Evolutionary conservation across 148 eudicot genomes (phyloP).

Genomic region (Selenicereus undatus): DNA sequence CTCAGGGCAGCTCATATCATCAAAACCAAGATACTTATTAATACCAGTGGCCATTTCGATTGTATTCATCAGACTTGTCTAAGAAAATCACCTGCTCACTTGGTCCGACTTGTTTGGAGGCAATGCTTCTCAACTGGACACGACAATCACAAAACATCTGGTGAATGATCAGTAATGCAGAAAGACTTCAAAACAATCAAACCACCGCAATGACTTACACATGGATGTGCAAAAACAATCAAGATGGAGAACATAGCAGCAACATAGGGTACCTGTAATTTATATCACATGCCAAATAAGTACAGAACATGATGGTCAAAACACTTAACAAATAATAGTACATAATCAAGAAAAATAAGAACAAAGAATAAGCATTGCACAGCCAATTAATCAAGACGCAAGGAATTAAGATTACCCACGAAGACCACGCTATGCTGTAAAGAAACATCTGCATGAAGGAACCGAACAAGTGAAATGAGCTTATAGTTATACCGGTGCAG

Average conservation of each 20-base stretch:
- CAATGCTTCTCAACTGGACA: constrained; percentile 56
- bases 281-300: background rate
- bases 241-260: constrained; percentile 43
- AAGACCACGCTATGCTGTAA: constrained; percentile 56
- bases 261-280: constrained; percentile 50
- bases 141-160: background rate
- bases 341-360: background rate
- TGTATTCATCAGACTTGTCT: background rate
- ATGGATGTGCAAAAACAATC: constrained; percentile 42
- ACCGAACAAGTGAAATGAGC: background rate
- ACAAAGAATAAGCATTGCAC: background rate
- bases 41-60: background rate
- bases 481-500: background rate
- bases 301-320: background rate
- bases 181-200: background rate
- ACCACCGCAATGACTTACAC: constrained; percentile 35
- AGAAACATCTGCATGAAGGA: constrained; percentile 48
- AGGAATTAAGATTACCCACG: constrained; percentile 41
- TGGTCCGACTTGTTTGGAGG: constrained; percentile 60
- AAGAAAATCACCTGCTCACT: constrained; percentile 44
- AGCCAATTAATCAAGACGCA: background rate
- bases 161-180: background rate
- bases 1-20: background rate
- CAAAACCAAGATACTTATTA: background rate
- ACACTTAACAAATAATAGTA: background rate